Base-by-base conservation (phyloP, 1,284 basidiomycete genomes). In the Ceratobasidium sp. region DNA sequence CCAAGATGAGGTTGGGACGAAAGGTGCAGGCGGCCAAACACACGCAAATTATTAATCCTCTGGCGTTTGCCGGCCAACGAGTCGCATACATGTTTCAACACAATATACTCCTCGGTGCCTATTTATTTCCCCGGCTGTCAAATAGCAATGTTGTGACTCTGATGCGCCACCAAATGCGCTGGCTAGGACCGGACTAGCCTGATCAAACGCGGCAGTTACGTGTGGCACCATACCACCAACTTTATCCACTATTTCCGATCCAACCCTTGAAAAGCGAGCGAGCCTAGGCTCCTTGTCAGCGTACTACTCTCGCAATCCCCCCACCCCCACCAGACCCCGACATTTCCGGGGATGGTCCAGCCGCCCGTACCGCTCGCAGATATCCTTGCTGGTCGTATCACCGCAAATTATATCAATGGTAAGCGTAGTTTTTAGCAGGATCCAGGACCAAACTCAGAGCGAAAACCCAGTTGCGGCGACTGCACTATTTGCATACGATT, bases 401-500 rank as follows among this genome's bases (percentile, higher is more conserved):
- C 3, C 11, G 53, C 53, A 31, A 31, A 29, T 24, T 54, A 54
- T 54, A 19, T 31, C 27, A 31, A 11, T 2, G 24, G 53, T 54
- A 29, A 13, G 53, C n/a, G 29, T 29, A 9, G 19, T 51, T 9
- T 19, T 24, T 51, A 9, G 8, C 8, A 6, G 31, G 2, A 34
- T 34, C 2, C 31, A 34, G 31, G 31, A 6, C 6, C 31, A 34
- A 34, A 34, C 31, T 34, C 31, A 34, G 6, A 34, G 31, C 6
- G 6, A 34, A 6, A 2, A 34, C 19, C 19, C 43, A 46, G 43
- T 46, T 1, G 43, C 43, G 11, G 43, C 11, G 3, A 46, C 19
- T 46, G 34, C 34, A 3, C 39, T 71, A 13, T 39, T 58, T 22
- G 22, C 43, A 11, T 71, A 71, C 27, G 66, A 71, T 29, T 19